Percentiles rank a stretch among this genome's conserved stretches.
These are phyloP conservation scores for Zoysia matrella DNA, from an alignment of 202 grass and related monocot species.

Conservation along the genomic window DNA sequence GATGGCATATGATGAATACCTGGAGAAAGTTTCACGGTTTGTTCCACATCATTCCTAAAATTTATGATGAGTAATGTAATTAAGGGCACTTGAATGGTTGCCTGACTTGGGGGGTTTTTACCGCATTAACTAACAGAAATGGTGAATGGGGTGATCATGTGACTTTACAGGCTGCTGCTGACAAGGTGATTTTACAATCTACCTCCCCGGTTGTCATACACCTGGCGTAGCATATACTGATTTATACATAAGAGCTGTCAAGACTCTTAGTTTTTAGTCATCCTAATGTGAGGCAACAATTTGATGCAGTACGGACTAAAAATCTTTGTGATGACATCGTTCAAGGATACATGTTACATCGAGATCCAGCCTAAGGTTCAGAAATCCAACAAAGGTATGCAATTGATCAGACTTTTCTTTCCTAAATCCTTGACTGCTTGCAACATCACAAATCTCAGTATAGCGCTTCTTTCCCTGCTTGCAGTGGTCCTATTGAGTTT, in stretches of 20 bases:
- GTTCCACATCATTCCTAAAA: conserved; percentile 3
- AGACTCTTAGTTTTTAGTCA: conserved; percentile 10
- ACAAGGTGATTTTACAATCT: conserved; percentile 65
- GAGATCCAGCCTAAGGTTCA: conserved; percentile 88
- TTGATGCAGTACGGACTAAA: conserved; percentile 75
- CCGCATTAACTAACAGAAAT: conserved; percentile 53
- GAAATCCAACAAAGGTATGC: conserved; percentile 83
- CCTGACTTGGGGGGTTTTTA: conserved; percentile 33
- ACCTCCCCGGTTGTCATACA: conserved; percentile 27
- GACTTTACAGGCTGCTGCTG: conserved; percentile 95
- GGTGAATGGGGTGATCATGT: conserved; percentile 99
- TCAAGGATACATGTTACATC: conserved; percentile 98
- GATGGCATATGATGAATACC: conserved; percentile 90
- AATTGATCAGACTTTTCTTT: conserved; percentile 2
- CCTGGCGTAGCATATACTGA: conserved; percentile 19
- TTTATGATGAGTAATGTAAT: conserved; percentile 25
- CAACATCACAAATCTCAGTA: conserved; percentile 6
- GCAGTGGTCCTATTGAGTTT: conserved; percentile 96
- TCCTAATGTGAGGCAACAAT: conserved; percentile 38
- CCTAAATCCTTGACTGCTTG: not conserved
- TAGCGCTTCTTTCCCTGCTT: not conserved
- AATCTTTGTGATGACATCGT: conserved; percentile 78
- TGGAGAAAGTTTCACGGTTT: conserved; percentile 82
- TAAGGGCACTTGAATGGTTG: conserved; percentile 11
- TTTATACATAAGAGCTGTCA: not conserved